Conservation (phyloP, 805 yeast species). For the Starmerella apis region DNA sequence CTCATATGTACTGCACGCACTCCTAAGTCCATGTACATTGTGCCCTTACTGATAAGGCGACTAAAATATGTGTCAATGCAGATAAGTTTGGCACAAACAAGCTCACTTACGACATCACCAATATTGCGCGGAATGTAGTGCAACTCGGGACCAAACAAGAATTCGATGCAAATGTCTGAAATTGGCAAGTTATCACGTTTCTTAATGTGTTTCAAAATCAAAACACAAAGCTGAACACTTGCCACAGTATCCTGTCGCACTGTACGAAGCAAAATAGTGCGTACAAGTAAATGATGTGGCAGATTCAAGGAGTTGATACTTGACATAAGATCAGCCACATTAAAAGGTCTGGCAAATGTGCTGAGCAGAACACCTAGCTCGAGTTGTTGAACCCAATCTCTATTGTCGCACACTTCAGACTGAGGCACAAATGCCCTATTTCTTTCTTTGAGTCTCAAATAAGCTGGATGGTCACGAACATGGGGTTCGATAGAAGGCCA, state of each 20-base stretch:
- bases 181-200: slow-evolving; percentile 12
- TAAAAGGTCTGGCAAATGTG: slow-evolving; percentile 25
- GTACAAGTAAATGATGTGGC: slow-evolving; percentile 8
- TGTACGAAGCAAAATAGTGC: slow-evolving; percentile 19
- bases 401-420: slow-evolving; percentile 12
- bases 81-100: slow-evolving; percentile 41
- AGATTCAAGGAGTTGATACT: slow-evolving; percentile 9
- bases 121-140: slow-evolving; percentile 8
- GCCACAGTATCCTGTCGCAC: slow-evolving; percentile 13
- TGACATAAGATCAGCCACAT: slow-evolving; percentile 17
- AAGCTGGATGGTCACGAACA: slow-evolving; percentile 13
- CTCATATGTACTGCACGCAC: slow-evolving; percentile 34
- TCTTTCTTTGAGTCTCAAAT: slow-evolving; percentile 15
- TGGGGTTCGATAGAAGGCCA: slow-evolving; percentile 19
- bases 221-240: slow-evolving; percentile 17
- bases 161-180: slow-evolving; percentile 21
- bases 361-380: slow-evolving; percentile 27
- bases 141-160: slow-evolving; percentile 21
- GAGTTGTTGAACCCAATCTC: slow-evolving; percentile 16
- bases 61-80: slow-evolving; percentile 60
- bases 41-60: slow-evolving; percentile 74
- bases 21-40: slow-evolving; percentile 51
- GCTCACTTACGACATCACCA: slow-evolving; percentile 41
- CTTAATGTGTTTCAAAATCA: slow-evolving; percentile 19
- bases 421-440: slow-evolving; percentile 19